Base-by-base conservation (phyloP, 805 yeast species). In the Sungouiozyma intestinalis region DNA sequence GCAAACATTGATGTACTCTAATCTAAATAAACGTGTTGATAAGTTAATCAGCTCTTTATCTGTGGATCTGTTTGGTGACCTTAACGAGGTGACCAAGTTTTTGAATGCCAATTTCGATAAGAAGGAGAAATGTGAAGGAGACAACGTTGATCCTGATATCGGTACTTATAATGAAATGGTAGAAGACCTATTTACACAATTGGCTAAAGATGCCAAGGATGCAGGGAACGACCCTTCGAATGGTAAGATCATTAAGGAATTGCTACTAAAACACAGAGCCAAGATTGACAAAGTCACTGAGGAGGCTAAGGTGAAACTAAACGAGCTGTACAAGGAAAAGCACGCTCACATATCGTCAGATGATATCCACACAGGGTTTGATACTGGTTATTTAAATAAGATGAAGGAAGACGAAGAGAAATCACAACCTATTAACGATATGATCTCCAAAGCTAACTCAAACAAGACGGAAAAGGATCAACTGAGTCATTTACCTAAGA, bases 361-460 rank as follows among this genome's bases (percentile, higher is more conserved):
- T 14, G 98, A 90, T 63, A 73, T 87, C 34, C 92, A 78, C 51
- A 86, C 92, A 13, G 97, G 96, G 0, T 92, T 85, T 69, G 94
- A 90, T 58, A 76, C 84, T 35, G 81, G 95, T 0, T 76, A 85
- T 50, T 60, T 86, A 57, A 85, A 86, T 60, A 82, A 79, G 50
- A 66, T 63, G n/a, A 53, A 55, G 4, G 65, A 51, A 13, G 46
- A 43, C 19, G 50, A 47, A 17, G 50, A 48, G 17, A 47, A 45
- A 19, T 31, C 37, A 20, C 39, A 42, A 8, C 36, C 43, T 2
- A 36, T 36, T 8, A 18, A 39, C 11, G 44, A 43, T 2, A 40
- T 48, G 31, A 29, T 41, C 18, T 20, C 24, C 3, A 32, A 41
- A 17, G 9, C 19, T 1, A 16, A 27, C 16, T 19, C 21, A 20